A percentile compares a stretch with the other conserved stretches of the same genome.
These are phyloP conservation scores for Larix sibirica DNA, from an alignment of 83 land plant genomes.

Conservation along the genomic window DNA sequence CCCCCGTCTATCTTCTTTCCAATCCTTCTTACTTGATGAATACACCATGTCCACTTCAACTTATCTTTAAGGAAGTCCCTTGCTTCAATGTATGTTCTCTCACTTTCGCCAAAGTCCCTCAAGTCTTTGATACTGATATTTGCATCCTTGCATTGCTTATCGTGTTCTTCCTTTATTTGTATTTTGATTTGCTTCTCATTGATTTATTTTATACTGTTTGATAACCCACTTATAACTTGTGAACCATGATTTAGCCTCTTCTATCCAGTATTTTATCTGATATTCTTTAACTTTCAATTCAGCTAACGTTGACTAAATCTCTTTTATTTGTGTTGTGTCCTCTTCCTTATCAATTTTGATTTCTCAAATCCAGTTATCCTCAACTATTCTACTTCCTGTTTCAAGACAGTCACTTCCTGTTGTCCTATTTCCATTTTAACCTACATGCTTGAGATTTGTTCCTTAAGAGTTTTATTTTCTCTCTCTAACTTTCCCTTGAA, in stretches of 20 bases:
- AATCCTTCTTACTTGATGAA: background rate
- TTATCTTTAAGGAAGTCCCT: background rate
- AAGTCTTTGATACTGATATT: background rate
- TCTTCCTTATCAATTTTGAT: background rate
- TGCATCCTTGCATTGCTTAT: background rate
- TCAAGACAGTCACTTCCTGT: background rate
- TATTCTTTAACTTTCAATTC: background rate
- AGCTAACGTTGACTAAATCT: background rate
- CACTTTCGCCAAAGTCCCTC: background rate
- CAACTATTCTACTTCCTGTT: background rate
- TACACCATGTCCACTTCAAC: background rate
- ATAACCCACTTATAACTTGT: background rate
- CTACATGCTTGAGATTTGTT: background rate
- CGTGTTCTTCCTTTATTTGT: background rate
- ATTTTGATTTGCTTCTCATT: background rate
- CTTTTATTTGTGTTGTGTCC: background rate
- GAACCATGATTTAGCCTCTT: background rate
- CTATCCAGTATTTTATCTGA: background rate
- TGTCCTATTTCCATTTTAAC: background rate
- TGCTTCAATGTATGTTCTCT: background rate
- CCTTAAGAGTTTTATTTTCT: background rate
- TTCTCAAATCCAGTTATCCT: background rate
- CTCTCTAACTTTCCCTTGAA: background rate
- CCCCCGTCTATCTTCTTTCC: background rate
- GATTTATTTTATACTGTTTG: background rate